Percentiles rank a stretch among this genome's conserved stretches.
Evolutionary conservation across 306 rosid species (phyloP).

Genomic region (Prunus dulcis): DNA sequence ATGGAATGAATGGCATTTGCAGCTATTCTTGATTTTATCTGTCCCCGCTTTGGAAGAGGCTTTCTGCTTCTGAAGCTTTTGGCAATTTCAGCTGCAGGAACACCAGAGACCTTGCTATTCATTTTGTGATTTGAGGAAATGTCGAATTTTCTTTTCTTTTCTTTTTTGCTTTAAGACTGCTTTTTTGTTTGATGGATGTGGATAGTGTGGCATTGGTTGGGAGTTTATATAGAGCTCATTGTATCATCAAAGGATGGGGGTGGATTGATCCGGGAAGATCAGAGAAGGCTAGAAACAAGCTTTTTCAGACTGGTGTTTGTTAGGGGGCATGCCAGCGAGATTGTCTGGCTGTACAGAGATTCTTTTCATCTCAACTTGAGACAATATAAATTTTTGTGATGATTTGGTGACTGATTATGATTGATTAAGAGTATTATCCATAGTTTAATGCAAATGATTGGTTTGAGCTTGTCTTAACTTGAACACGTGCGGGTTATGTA

Average conservation of each 20-base stretch:
- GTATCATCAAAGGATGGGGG: not conserved
- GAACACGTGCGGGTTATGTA: conserved; percentile 44
- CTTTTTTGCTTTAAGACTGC: not conserved
- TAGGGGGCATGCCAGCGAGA: conserved; percentile 55
- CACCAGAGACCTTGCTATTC: conserved; percentile 39
- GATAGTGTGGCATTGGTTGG: not conserved
- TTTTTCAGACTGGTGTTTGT: conserved; percentile 24
- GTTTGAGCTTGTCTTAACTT: conserved; percentile 16
- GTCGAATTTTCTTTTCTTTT: not conserved
- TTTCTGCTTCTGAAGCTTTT: conserved; percentile 11
- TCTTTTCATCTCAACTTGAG: conserved; percentile 40
- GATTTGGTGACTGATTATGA: conserved; percentile 11
- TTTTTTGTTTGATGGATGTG: conserved; percentile 6
- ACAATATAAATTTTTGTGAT: conserved; percentile 27
- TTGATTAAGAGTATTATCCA: not conserved
- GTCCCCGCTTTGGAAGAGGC: conserved; percentile 39
- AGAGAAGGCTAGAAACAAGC: conserved; percentile 16
- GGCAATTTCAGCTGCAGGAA: conserved; percentile 17
- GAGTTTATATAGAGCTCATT: not conserved
- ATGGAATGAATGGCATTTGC: conserved; percentile 30
- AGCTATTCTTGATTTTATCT: conserved; percentile 27
- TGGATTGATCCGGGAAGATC: not conserved
- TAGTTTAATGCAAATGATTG: conserved; percentile 4
- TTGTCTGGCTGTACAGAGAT: conserved; percentile 28
- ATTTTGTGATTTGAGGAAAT: conserved; percentile 18